Evolutionary conservation across 139 green algal genomes (phyloP).

Genomic region (Yamagishiella unicocca): DNA sequence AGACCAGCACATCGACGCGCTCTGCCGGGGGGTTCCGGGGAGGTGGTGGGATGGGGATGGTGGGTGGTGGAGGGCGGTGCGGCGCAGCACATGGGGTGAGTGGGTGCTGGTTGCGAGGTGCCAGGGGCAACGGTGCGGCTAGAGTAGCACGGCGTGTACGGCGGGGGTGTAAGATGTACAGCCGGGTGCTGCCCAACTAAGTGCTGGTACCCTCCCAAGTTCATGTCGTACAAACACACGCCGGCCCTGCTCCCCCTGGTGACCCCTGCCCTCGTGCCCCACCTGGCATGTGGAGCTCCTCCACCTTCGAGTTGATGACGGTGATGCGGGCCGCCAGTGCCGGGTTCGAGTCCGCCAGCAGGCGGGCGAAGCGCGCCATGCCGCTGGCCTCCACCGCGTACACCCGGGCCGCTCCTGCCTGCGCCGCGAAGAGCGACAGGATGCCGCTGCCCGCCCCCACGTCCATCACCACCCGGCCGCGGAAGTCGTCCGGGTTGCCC

Average conservation of each 20-base stretch:
- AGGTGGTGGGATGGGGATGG: too few relatives aligned
- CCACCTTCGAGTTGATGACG: constrained; percentile 64
- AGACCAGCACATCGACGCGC: constrained; percentile 87
- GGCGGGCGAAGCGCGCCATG: constrained; percentile 85
- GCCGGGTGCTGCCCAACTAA: too few relatives aligned
- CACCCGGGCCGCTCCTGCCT: constrained; percentile 88
- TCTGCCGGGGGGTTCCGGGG: constrained; percentile 29
- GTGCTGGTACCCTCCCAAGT: too few relatives aligned
- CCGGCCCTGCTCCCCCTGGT: background rate
- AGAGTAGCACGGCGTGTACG: too few relatives aligned
- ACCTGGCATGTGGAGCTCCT: constrained; percentile 59
- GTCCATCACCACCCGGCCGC: constrained; percentile 94
- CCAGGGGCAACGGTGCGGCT: too few relatives aligned
- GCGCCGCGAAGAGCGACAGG: constrained; percentile 95
- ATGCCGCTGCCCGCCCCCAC: constrained; percentile 95
- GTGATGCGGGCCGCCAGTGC: constrained; percentile 57
- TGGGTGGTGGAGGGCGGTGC: too few relatives aligned
- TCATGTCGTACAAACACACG: too few relatives aligned
- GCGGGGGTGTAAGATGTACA: too few relatives aligned
- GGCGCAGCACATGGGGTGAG: too few relatives aligned
- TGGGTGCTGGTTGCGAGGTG: too few relatives aligned
- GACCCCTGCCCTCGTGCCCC: background rate
- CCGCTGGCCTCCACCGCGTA: constrained; percentile 95
- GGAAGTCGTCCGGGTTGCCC: constrained; percentile 91
- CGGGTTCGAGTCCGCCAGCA: constrained; percentile 83